A percentile compares a stretch with the other conserved stretches of the same genome.
These are phyloP conservation scores for Gossypium ekmanianum DNA, from an alignment of 345 rosid species.

Conservation along the genomic window DNA sequence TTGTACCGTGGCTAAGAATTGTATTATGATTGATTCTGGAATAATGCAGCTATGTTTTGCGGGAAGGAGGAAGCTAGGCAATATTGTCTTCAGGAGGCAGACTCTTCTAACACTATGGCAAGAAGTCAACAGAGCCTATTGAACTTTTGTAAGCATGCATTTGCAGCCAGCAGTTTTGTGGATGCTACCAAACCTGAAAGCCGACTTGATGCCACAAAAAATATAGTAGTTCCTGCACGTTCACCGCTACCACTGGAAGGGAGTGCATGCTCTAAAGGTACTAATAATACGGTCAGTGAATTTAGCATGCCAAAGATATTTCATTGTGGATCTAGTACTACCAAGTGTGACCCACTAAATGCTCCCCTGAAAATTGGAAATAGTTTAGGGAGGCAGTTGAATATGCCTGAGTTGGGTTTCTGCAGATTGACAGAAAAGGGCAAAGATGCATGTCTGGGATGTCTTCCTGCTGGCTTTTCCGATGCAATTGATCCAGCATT, in stretches of 20 bases:
- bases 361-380: conserved; percentile 19
- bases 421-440: conserved; percentile 26
- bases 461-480: conserved; percentile 19
- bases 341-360: conserved; percentile 16
- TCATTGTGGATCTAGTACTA: conserved; percentile 25
- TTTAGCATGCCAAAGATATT: conserved; percentile 18
- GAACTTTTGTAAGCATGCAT: conserved; percentile 20
- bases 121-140: conserved; percentile 27
- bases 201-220: conserved; percentile 13
- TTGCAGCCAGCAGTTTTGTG: conserved; percentile 2
- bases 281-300: conserved; percentile 16
- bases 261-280: conserved; percentile 15
- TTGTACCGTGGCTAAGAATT: conserved; percentile 10
- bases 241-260: conserved; percentile 18
- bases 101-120: conserved; percentile 16
- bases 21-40: conserved; percentile 22
- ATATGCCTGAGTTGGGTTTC: conserved; percentile 26
- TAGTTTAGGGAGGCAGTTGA: conserved; percentile 21
- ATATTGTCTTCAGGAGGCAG: conserved; percentile 21
- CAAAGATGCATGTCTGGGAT: conserved; percentile 23
- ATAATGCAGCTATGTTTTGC: conserved; percentile 31
- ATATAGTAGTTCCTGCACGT: conserved; percentile 16
- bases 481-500: conserved; percentile 20
- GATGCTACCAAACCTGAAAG: conserved; percentile 19
- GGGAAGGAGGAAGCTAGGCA: conserved; percentile 27